Percentiles rank a stretch among this genome's conserved stretches.
Conservation (phyloP, 116 monocot genomes). For the Trichopus zeylanicus region DNA sequence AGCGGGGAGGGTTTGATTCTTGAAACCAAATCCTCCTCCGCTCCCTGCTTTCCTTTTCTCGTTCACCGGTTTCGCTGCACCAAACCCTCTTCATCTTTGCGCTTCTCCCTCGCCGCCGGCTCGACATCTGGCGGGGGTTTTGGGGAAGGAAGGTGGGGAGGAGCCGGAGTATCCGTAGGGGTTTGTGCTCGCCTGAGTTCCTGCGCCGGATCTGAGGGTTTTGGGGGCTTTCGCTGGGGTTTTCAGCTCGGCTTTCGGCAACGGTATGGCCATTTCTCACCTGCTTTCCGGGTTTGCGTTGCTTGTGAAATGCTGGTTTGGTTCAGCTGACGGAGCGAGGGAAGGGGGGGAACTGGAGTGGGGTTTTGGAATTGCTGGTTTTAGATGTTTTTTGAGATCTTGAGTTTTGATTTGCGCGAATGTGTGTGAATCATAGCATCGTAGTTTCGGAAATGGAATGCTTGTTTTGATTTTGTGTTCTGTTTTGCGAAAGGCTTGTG, state of each 20-base stretch:
- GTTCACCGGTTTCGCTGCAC: background rate
- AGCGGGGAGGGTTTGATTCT: too few species aligned
- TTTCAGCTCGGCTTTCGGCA: background rate
- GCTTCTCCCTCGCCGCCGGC: too few species aligned
- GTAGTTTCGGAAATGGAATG: too few species aligned
- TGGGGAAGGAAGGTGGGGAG: background rate
- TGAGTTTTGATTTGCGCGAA: too few species aligned
- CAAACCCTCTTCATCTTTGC: too few species aligned
- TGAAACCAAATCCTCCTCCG: background rate
- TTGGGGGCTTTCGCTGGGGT: background rate
- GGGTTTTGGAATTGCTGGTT: background rate
- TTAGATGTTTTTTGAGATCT: too few species aligned
- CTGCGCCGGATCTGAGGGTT: background rate
- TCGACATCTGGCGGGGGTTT: background rate
- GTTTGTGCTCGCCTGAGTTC: background rate
- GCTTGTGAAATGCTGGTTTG: background rate
- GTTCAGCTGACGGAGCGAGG: background rate
- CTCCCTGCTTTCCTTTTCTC: background rate
- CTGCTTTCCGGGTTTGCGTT: background rate
- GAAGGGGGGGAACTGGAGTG: background rate
- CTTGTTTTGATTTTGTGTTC: too few species aligned
- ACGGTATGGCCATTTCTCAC: background rate
- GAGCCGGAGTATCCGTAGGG: background rate
- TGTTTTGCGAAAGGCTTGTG: too few species aligned
- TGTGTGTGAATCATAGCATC: too few species aligned